Conservation (phyloP, 2,329 filamentous ascomycete species). For the Thelonectria discophora region DNA sequence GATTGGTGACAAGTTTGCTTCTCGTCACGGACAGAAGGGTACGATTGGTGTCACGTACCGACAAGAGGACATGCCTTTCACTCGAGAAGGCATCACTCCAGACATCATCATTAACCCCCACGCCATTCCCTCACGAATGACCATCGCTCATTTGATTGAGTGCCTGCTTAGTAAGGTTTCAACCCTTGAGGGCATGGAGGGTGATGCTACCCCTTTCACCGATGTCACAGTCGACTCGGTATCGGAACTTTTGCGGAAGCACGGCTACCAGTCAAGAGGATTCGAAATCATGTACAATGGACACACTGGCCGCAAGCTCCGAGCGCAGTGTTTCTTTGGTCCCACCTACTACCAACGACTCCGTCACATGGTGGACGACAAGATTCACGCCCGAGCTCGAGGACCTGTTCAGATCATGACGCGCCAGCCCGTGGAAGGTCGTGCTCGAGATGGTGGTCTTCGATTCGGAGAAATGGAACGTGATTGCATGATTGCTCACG, state of each 20-base stretch:
- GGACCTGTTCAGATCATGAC: conserved; percentile 98
- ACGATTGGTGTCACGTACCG: conserved; percentile 98
- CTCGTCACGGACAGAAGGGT: conserved; percentile 98
- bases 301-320: conserved; percentile 92
- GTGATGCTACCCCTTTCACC: conserved; percentile 97
- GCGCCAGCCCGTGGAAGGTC: conserved; percentile 95
- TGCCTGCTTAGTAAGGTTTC: conserved; percentile 97
- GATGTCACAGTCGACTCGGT: conserved; percentile 96
- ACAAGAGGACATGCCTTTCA: conserved; percentile 99
- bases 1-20: conserved; percentile 99
- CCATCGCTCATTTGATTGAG: conserved; percentile 99
- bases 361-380: conserved; percentile 99
- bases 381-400: conserved; percentile 98
- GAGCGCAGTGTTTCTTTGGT: conserved; percentile 94
- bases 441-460: conserved; percentile 95
- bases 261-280: conserved; percentile 95
- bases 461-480: conserved; percentile 99
- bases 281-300: conserved; percentile 99
- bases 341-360: conserved; percentile 99
- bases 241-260: conserved; percentile 83
- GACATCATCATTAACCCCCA: conserved; percentile 99
- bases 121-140: conserved; percentile 99
- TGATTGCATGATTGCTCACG: conserved; percentile 99
- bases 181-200: conserved; percentile 91
- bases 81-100: conserved; percentile 86